Evolutionary conservation across 2,329 filamentous ascomycete genomes (phyloP).

Genomic region (Diaporthe australafricana): DNA sequence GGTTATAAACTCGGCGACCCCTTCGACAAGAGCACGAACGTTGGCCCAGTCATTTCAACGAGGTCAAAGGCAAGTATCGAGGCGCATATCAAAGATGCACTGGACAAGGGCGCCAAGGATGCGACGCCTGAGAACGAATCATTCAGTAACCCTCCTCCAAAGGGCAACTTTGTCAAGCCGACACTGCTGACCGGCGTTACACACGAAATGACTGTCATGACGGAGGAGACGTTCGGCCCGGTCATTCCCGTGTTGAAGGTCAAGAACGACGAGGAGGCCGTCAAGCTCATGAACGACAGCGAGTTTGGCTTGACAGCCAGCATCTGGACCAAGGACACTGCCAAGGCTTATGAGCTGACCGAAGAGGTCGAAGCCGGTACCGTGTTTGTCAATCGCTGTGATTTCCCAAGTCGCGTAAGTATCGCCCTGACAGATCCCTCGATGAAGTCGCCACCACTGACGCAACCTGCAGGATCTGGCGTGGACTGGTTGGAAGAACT

Average conservation of each 20-base stretch:
- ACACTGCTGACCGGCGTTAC: constrained; percentile 83
- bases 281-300: constrained; percentile 92
- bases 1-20: constrained; percentile 92
- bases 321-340: constrained; percentile 93
- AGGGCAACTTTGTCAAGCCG: constrained; percentile 90
- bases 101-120: constrained; percentile 86
- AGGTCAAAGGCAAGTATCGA: constrained; percentile 81
- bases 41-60: constrained; percentile 91
- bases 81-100: constrained; percentile 83
- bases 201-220: constrained; percentile 90
- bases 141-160: constrained; percentile 77
- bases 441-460: constrained; percentile 39
- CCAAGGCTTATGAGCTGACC: constrained; percentile 79
- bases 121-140: constrained; percentile 84
- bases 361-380: constrained; percentile 91
- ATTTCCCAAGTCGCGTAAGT: constrained; percentile 89
- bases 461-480: constrained; percentile 76
- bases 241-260: constrained; percentile 93
- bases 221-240: constrained; percentile 93
- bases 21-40: constrained; percentile 79
- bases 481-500: constrained; percentile 99
- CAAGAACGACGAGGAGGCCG: constrained; percentile 81
- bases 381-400: constrained; percentile 94
- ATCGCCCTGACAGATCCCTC: constrained; percentile 20
- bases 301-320: constrained; percentile 96